These are phyloP conservation scores for Tetrastigma voinierianum DNA, from an alignment of 164 flowering plant species.

Conservation along the genomic window DNA sequence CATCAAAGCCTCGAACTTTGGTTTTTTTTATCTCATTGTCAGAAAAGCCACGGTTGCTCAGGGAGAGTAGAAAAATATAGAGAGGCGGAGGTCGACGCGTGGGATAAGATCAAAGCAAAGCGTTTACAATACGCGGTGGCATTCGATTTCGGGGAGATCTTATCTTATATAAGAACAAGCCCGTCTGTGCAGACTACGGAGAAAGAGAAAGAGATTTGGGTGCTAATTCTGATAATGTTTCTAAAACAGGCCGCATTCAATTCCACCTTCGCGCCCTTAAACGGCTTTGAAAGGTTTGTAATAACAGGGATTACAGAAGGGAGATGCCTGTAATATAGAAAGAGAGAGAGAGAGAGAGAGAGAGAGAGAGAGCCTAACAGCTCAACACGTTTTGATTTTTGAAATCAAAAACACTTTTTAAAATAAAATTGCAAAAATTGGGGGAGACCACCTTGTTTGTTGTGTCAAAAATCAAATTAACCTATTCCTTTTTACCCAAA, in stretches of 20 bases:
- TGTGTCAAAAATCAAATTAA: too few relatives aligned
- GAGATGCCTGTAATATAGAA: too few relatives aligned
- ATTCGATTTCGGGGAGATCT: slow-evolving; percentile 5
- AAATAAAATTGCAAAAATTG: too few relatives aligned
- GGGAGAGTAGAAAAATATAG: neutral
- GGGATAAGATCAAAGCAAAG: slow-evolving; percentile 10
- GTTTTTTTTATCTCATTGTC: slow-evolving; percentile 17
- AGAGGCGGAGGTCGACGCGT: slow-evolving; percentile 13
- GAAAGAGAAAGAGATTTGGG: neutral
- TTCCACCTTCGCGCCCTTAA: slow-evolving; percentile 22
- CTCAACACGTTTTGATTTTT: slow-evolving; percentile 56
- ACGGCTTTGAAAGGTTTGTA: too few relatives aligned
- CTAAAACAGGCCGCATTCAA: slow-evolving; percentile 22
- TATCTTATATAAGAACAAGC: slow-evolving; percentile 3
- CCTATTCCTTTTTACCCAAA: too few relatives aligned
- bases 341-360: slow-evolving; percentile 12
- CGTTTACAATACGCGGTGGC: slow-evolving; percentile 19
- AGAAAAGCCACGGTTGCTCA: neutral
- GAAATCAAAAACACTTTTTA: slow-evolving; percentile 1
- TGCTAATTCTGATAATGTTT: neutral
- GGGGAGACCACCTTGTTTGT: too few relatives aligned
- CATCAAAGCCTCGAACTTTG: slow-evolving; percentile 5
- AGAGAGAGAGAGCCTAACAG: slow-evolving; percentile 31
- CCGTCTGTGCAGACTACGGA: neutral
- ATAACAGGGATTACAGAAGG: too few relatives aligned